Percentiles rank a stretch among this genome's conserved stretches.
Evolutionary conservation across 2,329 filamentous ascomycete genomes (phyloP).

Genomic region (Ophiosphaerella korrae): DNA sequence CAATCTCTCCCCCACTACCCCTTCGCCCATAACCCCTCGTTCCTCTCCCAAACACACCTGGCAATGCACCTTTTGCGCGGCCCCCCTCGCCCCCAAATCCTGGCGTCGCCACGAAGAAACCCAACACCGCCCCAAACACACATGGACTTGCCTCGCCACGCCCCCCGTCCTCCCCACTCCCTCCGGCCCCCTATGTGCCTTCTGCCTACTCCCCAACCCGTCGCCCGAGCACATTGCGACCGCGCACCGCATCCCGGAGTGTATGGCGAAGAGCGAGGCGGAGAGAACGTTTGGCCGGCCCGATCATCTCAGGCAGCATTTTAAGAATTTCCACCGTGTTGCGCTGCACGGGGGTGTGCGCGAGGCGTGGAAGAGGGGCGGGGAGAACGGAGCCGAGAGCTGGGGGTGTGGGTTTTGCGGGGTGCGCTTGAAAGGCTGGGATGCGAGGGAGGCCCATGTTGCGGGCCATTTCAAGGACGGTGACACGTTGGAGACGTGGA

Average conservation of each 20-base stretch:
- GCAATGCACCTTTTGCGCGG: slow-evolving; percentile 44
- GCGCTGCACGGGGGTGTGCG: slow-evolving; percentile 29
- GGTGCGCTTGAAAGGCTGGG: slow-evolving; percentile 31
- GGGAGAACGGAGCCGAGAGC: slow-evolving; percentile 14
- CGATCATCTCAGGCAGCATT: slow-evolving; percentile 42
- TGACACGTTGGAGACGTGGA: slow-evolving; percentile 36
- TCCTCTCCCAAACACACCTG: slow-evolving; percentile 22
- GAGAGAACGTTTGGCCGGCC: slow-evolving; percentile 42
- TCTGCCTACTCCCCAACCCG: slow-evolving; percentile 35
- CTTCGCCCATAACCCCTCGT: slow-evolving; percentile 12
- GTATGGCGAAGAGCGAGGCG: slow-evolving; percentile 25
- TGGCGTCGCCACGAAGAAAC: slow-evolving; percentile 47
- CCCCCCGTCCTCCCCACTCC: slow-evolving; percentile 28
- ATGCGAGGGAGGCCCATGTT: slow-evolving; percentile 38
- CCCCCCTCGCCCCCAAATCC: slow-evolving; percentile 37
- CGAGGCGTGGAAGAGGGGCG: slow-evolving; percentile 30
- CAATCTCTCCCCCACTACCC: slow-evolving; percentile 11
- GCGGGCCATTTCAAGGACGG: slow-evolving; percentile 42
- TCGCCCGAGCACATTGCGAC: slow-evolving; percentile 34
- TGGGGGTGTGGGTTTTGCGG: slow-evolving; percentile 43
- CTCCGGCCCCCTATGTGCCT: slow-evolving; percentile 35
- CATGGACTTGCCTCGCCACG: slow-evolving; percentile 42
- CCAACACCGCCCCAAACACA: slow-evolving; percentile 39
- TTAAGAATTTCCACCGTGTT: slow-evolving; percentile 39
- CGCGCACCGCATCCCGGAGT: slow-evolving; percentile 40